Percentiles rank a stretch among this genome's conserved stretches.
Conservation (phyloP, 805 yeast genomes). For the Blastobotrys attinorum region DNA sequence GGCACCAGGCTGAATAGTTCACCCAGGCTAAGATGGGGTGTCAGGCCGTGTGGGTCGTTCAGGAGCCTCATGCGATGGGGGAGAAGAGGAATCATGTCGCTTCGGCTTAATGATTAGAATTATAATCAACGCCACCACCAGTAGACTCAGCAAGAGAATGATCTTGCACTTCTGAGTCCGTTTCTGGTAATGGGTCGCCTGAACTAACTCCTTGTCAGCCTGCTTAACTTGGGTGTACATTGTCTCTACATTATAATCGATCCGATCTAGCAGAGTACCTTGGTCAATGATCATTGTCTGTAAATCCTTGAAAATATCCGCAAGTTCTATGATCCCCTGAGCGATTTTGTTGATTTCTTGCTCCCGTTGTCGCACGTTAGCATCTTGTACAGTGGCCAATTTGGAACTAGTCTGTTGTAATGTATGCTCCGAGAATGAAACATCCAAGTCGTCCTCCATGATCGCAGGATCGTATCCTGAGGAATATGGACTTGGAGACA, state of each 20-base stretch:
- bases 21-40: neutral
- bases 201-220: constrained; percentile 68
- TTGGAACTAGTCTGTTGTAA: constrained; percentile 28
- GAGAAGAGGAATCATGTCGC: constrained; percentile 10
- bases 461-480: constrained; percentile 9
- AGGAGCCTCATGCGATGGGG: neutral
- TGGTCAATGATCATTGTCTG: constrained; percentile 90
- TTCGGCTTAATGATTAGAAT: constrained; percentile 53
- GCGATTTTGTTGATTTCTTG: constrained; percentile 86
- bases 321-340: constrained; percentile 87
- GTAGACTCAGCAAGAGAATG: constrained; percentile 60
- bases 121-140: constrained; percentile 65
- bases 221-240: constrained; percentile 68
- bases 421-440: constrained; percentile 31
- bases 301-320: constrained; percentile 88
- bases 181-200: constrained; percentile 77
- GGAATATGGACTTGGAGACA: neutral
- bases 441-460: constrained; percentile 24
- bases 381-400: constrained; percentile 29
- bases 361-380: constrained; percentile 63
- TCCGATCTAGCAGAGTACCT: constrained; percentile 87
- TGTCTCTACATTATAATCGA: constrained; percentile 81
- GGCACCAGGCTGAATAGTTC: no score
- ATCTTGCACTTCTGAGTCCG: constrained; percentile 86
- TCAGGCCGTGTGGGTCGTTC: neutral